Evolutionary conservation across 345 rosid species (phyloP), one percentile per base, ranked within the genome.

Genomic region (Camelina hispida): DNA sequence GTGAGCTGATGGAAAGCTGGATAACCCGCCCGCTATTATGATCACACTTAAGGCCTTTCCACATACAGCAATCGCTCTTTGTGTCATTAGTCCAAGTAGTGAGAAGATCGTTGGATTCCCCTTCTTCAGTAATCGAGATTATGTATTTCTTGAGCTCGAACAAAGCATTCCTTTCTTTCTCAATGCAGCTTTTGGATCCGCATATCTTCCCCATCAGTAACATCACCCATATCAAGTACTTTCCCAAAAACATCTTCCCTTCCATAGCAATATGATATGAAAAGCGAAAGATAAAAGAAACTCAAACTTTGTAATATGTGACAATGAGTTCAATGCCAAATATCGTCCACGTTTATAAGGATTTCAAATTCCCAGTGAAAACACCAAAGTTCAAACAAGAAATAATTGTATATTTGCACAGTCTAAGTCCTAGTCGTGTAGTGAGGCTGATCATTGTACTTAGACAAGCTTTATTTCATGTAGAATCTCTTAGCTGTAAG

Each of bases 61-160:
- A 71, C 28, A 16, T 3, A 9, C 75, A 71, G 38, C 75, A 71
- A 44, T 71, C 40, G 6, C 40, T 71, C 50, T n/a, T 35, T 20
- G 51, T 35, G 37, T 60, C 59, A 60, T 48, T 54, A 30, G 55
- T 63, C 77, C 70, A 73, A 30, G 70, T 30, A 17, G 14, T 0
- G 42, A 56, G 38, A 35, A 7, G 0, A 37, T 2, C 1, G 40
- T 9, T 10, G 12, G 0, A 7, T 25, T 25, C 28, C 28, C 28
- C 28, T 25, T 25, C 28, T 66, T 2, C 2, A 23, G 0, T 15
- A 0, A 0, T 23, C 4, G 73, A 28, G 44, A 30, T 4, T 0
- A 57, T 0, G 22, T 44, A 57, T 53, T 5, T 44, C 53, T 72
- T 72, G 42, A 72, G 28, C 9, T 72, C 52, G 20, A 72, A 38